Base-by-base conservation (phyloP, 805 yeast genomes). In the Ogataea glucozyma region DNA sequence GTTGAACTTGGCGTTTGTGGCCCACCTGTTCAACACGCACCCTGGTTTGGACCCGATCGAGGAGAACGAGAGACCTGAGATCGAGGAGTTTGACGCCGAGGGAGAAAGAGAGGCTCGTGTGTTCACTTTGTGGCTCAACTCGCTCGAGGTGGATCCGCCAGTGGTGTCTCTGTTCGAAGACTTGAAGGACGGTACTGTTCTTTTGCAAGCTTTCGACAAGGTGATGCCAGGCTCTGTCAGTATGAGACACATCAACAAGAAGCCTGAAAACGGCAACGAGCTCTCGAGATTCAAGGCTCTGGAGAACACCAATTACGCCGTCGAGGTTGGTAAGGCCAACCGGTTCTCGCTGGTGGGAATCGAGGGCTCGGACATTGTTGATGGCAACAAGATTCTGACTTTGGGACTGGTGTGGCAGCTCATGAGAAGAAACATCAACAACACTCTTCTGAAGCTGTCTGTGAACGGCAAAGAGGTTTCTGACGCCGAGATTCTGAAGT, bases 21-120 rank as follows among this genome's bases (percentile, higher is more conserved):
- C 99, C 31, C 95, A 93, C 64, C 73, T 93, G 62, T 93, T 93
- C 76, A 93, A 93, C 71, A 91, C 96, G 6, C 82, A 88, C 62
- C 99, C 99, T 37, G 98, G 99, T 38, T 76, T 93, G 52, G 98
- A 90, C 47, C 98, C 98, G 45, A 78, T 91, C 51, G 95, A 88
- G 60, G 98, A 90, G 67, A 74, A 71, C 45, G 97, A 91, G 65
- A 85, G 82, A 56, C 87, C 93, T 21, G 98, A 90, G 62, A 88
- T 93, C 55, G 99, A 93, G 71, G 98, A 88, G 54, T 93, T 93
- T 60, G 99, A 93, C 64, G 99, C 99, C 19, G 99, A 93, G 70
- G 99, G 99, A 50, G 99, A 93, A 70, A 86, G 99, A 70, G 99
- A 93, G 71, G 99, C 99, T 3, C 80, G 99, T 66, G 99, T 93